A percentile compares a stretch with the other conserved stretches of the same genome.
Conservation (phyloP, 192 early-diverging fungal genomes). For the Chytriomyces confervae region DNA sequence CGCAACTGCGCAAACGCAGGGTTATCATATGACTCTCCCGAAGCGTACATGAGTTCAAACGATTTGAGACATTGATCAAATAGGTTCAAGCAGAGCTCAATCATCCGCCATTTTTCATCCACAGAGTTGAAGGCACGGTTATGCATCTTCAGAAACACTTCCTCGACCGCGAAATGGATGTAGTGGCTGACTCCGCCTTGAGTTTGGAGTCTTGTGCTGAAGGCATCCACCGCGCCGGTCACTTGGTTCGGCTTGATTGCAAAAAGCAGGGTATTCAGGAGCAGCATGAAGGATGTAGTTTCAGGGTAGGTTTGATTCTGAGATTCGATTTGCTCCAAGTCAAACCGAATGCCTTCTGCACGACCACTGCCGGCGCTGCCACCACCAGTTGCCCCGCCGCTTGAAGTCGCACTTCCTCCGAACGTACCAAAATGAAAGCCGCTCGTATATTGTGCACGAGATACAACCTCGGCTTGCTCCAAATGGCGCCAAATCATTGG, state of each 20-base stretch:
- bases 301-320: conserved; percentile 82
- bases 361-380: conserved; percentile 1
- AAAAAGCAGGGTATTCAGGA: conserved; percentile 68
- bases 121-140: conserved; percentile 67
- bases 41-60: conserved; percentile 64
- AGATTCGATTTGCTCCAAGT: conserved; percentile 83
- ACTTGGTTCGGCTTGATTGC: conserved; percentile 27
- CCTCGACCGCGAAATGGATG: conserved; percentile 82
- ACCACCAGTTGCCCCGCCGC: conserved; percentile 33
- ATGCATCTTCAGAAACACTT: conserved; percentile 80
- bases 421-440: conserved; percentile 30
- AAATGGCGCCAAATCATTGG: conserved; percentile 79
- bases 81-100: conserved; percentile 72
- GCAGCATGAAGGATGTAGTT: conserved; percentile 79
- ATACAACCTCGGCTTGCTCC: conserved; percentile 73
- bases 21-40: background rate
- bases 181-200: conserved; percentile 61
- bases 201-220: conserved; percentile 25
- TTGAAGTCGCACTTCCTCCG: conserved; percentile 14
- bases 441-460: conserved; percentile 43
- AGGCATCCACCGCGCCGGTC: conserved; percentile 7
- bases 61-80: conserved; percentile 80
- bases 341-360: conserved; percentile 67
- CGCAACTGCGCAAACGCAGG: conserved; percentile 2
- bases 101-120: conserved; percentile 79